Conservation (phyloP, 768 basidiomycete genomes). For the Kwoniella shandongensis region DNA sequence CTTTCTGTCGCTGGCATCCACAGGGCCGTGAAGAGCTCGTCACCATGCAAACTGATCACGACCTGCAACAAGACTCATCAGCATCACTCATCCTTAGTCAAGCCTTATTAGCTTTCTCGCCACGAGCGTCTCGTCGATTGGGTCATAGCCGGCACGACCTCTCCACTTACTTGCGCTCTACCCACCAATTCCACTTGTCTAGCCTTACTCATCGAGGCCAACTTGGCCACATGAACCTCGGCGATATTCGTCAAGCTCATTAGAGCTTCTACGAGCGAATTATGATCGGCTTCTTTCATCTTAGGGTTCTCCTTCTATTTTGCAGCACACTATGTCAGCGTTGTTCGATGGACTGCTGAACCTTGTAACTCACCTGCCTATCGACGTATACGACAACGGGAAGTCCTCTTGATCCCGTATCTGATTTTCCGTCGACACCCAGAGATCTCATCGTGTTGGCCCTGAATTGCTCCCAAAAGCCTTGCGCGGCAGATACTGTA, state of each 20-base stretch:
- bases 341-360: neutral
- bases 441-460: conserved; percentile 32
- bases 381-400: conserved; percentile 51
- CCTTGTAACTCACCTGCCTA: conserved; percentile 32
- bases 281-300: conserved; percentile 28
- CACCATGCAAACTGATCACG: conserved; percentile 40
- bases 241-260: conserved; percentile 42
- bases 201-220: conserved; percentile 37
- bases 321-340: neutral
- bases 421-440: conserved; percentile 29
- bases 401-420: conserved; percentile 24
- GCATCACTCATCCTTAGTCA: neutral
- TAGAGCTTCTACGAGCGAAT: conserved; percentile 38
- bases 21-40: conserved; percentile 36
- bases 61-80: conserved; percentile 22
- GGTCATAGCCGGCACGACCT: too few species aligned
- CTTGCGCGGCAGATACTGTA: conserved; percentile 11
- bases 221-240: conserved; percentile 46
- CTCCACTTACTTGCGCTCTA: conserved; percentile 39
- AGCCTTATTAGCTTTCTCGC: neutral
- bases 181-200: conserved; percentile 40
- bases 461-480: conserved; percentile 33
- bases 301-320: conserved; percentile 36
- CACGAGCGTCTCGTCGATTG: too few species aligned
- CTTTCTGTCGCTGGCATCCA: conserved; percentile 44